phyloP scores from a whole-genome alignment of 2,329 filamentous ascomycete genomes.

The Fusarium poae region DNA sequence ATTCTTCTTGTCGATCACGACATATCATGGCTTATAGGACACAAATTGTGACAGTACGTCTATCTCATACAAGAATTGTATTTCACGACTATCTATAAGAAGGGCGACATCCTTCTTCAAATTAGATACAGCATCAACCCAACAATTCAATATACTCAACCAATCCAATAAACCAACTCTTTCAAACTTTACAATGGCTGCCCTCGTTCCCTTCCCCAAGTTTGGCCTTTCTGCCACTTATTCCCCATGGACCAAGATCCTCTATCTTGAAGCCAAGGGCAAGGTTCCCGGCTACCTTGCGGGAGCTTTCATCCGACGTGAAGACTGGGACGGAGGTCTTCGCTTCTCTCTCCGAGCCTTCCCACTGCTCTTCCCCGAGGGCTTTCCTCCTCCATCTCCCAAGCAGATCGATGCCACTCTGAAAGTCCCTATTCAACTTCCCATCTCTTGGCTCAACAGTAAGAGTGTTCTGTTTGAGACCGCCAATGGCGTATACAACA shows the following conservation, averaged over 20 bases:
- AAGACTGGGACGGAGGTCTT: background rate
- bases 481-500: background rate
- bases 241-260: background rate
- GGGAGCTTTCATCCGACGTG: background rate
- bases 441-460: background rate
- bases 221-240: background rate
- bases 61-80: fast-evolving
- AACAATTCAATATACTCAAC: background rate
- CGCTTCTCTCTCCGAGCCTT: background rate
- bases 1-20: background rate
- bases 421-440: background rate
- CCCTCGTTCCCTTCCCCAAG: background rate
- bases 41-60: fast-evolving
- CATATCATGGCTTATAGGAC: background rate
- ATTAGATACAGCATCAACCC: background rate
- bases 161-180: background rate
- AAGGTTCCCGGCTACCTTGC: background rate
- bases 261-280: background rate
- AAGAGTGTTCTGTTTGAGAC: background rate
- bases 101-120: background rate
- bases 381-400: background rate
- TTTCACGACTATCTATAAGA: background rate
- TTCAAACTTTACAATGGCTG: background rate
- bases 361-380: background rate
- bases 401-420: background rate